Conservation (phyloP, 2,329 filamentous ascomycete species). For the Aphanoascus verrucosus region DNA sequence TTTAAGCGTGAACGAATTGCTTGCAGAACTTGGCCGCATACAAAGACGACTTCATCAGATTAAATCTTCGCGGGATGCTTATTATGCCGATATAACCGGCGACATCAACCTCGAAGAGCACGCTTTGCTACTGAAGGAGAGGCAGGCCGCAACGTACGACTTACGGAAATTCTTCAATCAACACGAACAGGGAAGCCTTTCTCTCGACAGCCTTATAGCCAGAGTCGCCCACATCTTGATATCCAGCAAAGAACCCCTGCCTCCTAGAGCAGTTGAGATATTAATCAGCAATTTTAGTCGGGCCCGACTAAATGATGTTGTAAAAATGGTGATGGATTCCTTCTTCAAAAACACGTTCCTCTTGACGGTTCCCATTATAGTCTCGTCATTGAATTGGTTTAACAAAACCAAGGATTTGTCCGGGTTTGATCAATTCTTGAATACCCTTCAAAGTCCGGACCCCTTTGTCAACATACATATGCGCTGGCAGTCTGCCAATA, state of each 20-base stretch:
- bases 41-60: constrained; percentile 25
- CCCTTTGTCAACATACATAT: constrained; percentile 26
- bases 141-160: constrained; percentile 24
- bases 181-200: constrained; percentile 24
- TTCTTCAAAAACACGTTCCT: constrained; percentile 31
- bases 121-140: constrained; percentile 21
- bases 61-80: constrained; percentile 20
- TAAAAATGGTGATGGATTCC: constrained; percentile 30
- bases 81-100: constrained; percentile 26
- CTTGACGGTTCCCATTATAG: constrained; percentile 28
- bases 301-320: constrained; percentile 31
- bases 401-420: constrained; percentile 33
- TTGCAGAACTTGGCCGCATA: constrained; percentile 27
- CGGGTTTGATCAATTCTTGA: constrained; percentile 32
- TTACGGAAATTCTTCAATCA: constrained; percentile 23
- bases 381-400: constrained; percentile 29
- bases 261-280: constrained; percentile 24
- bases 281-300: constrained; percentile 32
- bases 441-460: constrained; percentile 27
- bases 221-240: constrained; percentile 29
- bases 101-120: constrained; percentile 20
- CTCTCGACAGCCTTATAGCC: constrained; percentile 29
- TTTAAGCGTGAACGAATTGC: constrained; percentile 24
- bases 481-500: constrained; percentile 13
- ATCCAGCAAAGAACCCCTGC: constrained; percentile 29